Evolutionary conservation across 2,329 filamentous ascomycete species (phyloP), one percentile per base, ranked within the genome.

Genomic region (Triangularia setosa): DNA sequence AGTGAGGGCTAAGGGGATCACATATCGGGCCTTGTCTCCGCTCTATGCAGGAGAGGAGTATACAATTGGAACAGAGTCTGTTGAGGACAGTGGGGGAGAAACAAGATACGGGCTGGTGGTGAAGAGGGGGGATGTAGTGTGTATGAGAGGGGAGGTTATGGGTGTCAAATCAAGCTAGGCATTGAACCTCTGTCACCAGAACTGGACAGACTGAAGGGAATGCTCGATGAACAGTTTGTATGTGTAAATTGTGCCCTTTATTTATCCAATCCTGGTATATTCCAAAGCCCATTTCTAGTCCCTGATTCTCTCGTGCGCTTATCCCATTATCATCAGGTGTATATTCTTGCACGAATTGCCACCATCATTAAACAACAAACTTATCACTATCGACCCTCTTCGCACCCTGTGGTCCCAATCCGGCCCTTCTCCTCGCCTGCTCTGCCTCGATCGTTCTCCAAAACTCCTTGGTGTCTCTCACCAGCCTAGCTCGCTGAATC

Each of bases 1-100:
- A n/a, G 12, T 35, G 3, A 74, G 73, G 3, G 60, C 67, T 0
- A 76, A 77, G 3, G 55, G 30, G 28, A 67, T 93, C 33, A 81
- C 83, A 14, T 95, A 94, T 72, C 81, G 84, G 48, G 92, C 92
- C 62, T 73, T 91, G 60, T 81, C 87, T 0, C 90, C 91, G 0
- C 69, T 94, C 4, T 92, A 90, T 73, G 88, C 87, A 24, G 84
- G 86, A 5, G 87, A 92, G 71, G 76, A 80, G 23, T 84, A 92
- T 68, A 80, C 72, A 23, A 80, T 92, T n/a, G 87, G 83, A 1
- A 80, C 79, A 55, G 78, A 75, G 61, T 77, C 71, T 1, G 53
- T 73, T 25, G 77, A 67, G 78, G 69, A 68, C 5, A 16, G 23
- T 14, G 23, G 7, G 1, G 52, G 24, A 14, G 25, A n/a, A 16